Evolutionary conservation across 2,329 filamentous ascomycete species (phyloP).

Genomic region (Karstenula rhodostoma): DNA sequence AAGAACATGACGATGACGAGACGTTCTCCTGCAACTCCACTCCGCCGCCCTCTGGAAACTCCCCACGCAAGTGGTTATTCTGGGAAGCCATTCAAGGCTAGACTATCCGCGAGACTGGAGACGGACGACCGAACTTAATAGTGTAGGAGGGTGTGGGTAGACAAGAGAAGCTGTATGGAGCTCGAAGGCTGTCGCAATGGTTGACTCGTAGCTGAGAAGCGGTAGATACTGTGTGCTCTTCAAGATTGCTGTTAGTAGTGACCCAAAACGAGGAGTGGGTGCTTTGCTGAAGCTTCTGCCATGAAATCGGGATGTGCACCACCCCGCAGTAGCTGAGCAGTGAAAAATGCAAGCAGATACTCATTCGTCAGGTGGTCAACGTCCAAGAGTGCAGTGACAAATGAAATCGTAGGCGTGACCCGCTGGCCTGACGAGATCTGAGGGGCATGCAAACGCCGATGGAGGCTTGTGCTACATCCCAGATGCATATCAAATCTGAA

Average conservation of each 20-base stretch:
- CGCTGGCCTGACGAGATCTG: slow-evolving; percentile 8
- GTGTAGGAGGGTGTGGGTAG: not conserved
- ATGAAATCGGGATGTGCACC: too few species aligned
- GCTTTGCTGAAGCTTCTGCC: not conserved
- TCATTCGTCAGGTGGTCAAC: not conserved
- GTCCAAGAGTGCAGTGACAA: not conserved
- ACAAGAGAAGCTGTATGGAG: not conserved
- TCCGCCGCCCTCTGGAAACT: not conserved
- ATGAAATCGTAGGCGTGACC: slow-evolving; percentile 19
- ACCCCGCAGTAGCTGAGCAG: not conserved
- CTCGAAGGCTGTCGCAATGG: not conserved
- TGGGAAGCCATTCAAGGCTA: slow-evolving; percentile 12
- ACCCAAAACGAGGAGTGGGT: not conserved
- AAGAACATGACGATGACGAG: slow-evolving; percentile 8
- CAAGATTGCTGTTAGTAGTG: not conserved
- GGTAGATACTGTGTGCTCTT: not conserved
- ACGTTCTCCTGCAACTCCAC: not conserved
- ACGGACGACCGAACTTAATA: not conserved
- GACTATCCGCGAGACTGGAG: not conserved
- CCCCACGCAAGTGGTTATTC: not conserved
- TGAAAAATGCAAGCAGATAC: not conserved
- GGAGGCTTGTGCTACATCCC: slow-evolving; percentile 22
- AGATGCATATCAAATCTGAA: not conserved
- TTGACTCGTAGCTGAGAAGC: not conserved
- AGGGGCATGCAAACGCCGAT: slow-evolving; percentile 7